phyloP scores from a whole-genome alignment of 2,329 filamentous ascomycete genomes.

The Phialophora chinensis region DNA sequence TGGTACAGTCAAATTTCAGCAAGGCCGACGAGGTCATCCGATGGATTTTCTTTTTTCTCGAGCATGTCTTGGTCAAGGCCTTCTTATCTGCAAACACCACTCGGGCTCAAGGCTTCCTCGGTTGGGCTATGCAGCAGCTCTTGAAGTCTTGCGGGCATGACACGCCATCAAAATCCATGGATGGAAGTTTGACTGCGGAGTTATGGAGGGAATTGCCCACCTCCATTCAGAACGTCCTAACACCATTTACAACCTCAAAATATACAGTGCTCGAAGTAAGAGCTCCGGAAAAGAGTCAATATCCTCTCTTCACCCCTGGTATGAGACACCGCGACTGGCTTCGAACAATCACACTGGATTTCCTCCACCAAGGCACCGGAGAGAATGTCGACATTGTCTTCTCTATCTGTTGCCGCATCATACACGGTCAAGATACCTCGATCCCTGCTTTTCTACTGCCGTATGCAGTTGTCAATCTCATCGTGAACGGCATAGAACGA shows the following conservation, averaged over 20 bases:
- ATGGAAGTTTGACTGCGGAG: conserved; percentile 25
- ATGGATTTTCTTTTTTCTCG: conserved; percentile 83
- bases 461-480: conserved; percentile 81
- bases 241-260: conserved; percentile 83
- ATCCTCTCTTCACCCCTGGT: conserved; percentile 73
- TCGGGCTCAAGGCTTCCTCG: conserved; percentile 85
- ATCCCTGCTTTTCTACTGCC: conserved; percentile 89
- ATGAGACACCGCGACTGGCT: conserved; percentile 82
- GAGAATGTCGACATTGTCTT: conserved; percentile 78
- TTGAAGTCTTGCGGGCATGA: conserved; percentile 73
- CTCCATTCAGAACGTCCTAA: conserved; percentile 77
- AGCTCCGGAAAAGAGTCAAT: conserved; percentile 58
- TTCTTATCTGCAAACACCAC: conserved; percentile 91
- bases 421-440: conserved; percentile 82
- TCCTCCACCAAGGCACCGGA: conserved; percentile 78
- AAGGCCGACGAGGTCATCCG: conserved; percentile 77
- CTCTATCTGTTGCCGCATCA: conserved; percentile 77
- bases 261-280: conserved; percentile 68
- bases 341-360: conserved; percentile 76
- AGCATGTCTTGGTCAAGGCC: conserved; percentile 85
- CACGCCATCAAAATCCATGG: conserved; percentile 47
- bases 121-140: conserved; percentile 92
- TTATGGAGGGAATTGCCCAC: conserved; percentile 78
- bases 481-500: conserved; percentile 72
- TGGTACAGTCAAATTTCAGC: conserved; percentile 86